Percentiles rank a stretch among this genome's conserved stretches.
phyloP scores from a whole-genome alignment of 352 stramenopile genomes.

The Thalassiosira hispida region DNA sequence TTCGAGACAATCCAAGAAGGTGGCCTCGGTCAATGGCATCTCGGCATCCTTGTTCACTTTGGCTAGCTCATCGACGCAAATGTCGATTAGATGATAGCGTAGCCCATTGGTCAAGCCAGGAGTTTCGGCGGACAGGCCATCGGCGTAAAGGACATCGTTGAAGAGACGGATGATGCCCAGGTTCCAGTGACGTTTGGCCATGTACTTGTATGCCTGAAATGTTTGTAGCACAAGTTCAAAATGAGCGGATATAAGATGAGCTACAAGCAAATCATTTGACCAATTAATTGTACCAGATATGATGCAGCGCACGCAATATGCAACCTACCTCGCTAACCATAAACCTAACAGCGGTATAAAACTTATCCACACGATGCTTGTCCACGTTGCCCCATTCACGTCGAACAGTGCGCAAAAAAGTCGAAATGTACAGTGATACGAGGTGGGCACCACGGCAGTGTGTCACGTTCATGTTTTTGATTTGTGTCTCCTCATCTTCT shows the following conservation, averaged over 20 bases:
- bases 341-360: slow-evolving; percentile 81
- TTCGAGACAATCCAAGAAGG: slow-evolving; percentile 82
- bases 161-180: slow-evolving; percentile 83
- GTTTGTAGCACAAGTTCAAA: neutral
- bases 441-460: slow-evolving; percentile 79
- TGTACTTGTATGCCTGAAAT: slow-evolving; percentile 81
- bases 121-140: slow-evolving; percentile 71
- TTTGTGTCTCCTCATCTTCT: slow-evolving; percentile 46
- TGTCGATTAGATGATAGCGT: slow-evolving; percentile 84
- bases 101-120: slow-evolving; percentile 74
- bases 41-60: slow-evolving; percentile 68
- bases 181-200: slow-evolving; percentile 81
- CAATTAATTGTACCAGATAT: too few relatives aligned
- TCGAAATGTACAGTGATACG: slow-evolving; percentile 70
- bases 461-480: slow-evolving; percentile 39
- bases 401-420: slow-evolving; percentile 79
- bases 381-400: slow-evolving; percentile 85
- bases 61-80: slow-evolving; percentile 79
- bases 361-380: slow-evolving; percentile 86
- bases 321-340: slow-evolving; percentile 71
- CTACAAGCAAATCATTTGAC: too few relatives aligned
- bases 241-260: neutral
- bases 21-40: slow-evolving; percentile 75
- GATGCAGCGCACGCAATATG: neutral
- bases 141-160: slow-evolving; percentile 83